Evolutionary conservation across 2,329 filamentous ascomycete genomes (phyloP).

Genomic region (Thermomyces lanuginosus): DNA sequence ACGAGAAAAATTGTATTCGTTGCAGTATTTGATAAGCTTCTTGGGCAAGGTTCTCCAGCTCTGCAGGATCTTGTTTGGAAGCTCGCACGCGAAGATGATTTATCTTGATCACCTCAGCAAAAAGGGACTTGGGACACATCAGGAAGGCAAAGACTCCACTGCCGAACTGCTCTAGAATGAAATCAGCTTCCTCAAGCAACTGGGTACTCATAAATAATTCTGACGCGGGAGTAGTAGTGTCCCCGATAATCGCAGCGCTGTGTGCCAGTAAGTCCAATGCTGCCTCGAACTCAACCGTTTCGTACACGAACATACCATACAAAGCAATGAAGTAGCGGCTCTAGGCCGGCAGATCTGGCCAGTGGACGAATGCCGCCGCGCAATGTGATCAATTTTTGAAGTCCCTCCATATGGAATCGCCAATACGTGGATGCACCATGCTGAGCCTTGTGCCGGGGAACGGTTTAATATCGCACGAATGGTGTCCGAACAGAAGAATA

Average conservation of each 20-base stretch:
- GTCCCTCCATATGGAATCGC: conserved; percentile 21
- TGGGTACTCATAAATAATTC: conserved; percentile 12
- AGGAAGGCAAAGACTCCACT: conserved; percentile 9
- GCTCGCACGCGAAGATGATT: conserved; percentile 19
- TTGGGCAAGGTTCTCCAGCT: conserved; percentile 3
- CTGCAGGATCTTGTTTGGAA: background rate
- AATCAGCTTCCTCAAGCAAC: conserved; percentile 14
- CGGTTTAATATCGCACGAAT: background rate
- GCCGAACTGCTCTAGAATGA: conserved; percentile 11
- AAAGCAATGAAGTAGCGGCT: conserved; percentile 14
- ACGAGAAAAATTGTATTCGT: conserved; percentile 15
- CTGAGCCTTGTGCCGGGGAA: conserved; percentile 11
- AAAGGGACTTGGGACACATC: conserved; percentile 17
- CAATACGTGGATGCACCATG: conserved; percentile 18
- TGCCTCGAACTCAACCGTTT: background rate
- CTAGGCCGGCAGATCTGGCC: conserved; percentile 7
- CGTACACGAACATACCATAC: conserved; percentile 10
- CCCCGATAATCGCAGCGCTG: conserved; percentile 18
- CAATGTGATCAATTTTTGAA: conserved; percentile 16
- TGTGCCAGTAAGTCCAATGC: conserved; percentile 6
- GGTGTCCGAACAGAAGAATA: background rate
- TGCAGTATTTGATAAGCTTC: conserved; percentile 12
- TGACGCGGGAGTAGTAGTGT: conserved; percentile 23
- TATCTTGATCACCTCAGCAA: conserved; percentile 20
- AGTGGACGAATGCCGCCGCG: conserved; percentile 18